Evolutionary conservation across 164 flowering plant species (phyloP).

Genomic region (Aristolochia fimbriata): DNA sequence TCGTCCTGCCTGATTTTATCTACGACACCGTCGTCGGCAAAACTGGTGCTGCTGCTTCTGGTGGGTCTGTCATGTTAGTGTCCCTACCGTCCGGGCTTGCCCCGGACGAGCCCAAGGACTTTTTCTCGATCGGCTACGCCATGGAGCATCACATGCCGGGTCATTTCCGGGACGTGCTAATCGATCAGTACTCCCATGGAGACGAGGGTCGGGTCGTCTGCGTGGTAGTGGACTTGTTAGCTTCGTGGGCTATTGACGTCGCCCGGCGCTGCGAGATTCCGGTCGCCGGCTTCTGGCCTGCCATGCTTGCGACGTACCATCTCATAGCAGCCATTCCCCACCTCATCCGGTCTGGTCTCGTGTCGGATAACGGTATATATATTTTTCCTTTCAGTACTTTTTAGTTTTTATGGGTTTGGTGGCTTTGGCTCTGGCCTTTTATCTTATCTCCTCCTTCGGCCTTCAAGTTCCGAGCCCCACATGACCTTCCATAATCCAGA

Average conservation of each 20-base stretch:
- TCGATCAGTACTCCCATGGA: constrained; percentile 1
- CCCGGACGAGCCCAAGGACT: constrained; percentile 25
- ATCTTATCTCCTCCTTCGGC: too few species aligned
- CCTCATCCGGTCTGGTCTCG: constrained; percentile 32
- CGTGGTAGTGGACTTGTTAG: constrained; percentile 55
- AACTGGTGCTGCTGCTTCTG: neutral
- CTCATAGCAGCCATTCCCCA: constrained; percentile 53
- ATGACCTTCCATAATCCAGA: too few species aligned
- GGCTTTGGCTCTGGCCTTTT: too few species aligned
- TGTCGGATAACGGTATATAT: constrained; percentile 45
- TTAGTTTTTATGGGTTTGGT: too few species aligned
- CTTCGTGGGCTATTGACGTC: constrained; percentile 68
- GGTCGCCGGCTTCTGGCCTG: constrained; percentile 81
- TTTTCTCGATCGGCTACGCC: constrained; percentile 39
- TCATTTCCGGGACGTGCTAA: constrained; percentile 31
- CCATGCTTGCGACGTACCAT: constrained; percentile 62
- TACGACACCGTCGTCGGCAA: constrained; percentile 20
- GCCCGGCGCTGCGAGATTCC: constrained; percentile 27
- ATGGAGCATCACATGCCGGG: constrained; percentile 68
- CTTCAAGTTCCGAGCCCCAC: too few species aligned
- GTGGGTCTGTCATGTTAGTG: constrained; percentile 15
- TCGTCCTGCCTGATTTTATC: constrained; percentile 48
- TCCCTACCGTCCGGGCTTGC: constrained; percentile 42
- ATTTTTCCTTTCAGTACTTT: neutral
- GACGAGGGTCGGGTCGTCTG: constrained; percentile 29